Conservation (phyloP, 2,329 filamentous ascomycete genomes). For the Aspergillus viridinutans region DNA sequence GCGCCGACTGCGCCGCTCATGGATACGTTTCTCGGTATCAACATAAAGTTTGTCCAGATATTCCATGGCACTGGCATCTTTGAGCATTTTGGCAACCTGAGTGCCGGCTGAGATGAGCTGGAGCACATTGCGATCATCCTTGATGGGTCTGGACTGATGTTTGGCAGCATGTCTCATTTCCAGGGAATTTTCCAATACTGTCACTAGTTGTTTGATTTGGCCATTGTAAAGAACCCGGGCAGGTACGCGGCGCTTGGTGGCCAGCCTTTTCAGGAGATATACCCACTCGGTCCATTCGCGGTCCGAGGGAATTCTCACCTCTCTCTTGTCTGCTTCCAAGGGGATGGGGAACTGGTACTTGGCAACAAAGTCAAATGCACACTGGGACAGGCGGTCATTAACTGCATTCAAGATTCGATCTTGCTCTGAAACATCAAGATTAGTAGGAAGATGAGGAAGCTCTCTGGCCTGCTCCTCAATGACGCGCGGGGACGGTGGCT, state of each 20-base stretch:
- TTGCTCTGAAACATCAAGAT: slow-evolving; percentile 78
- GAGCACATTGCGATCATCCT: slow-evolving; percentile 83
- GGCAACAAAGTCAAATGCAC: slow-evolving; percentile 84
- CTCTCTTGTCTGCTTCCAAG: slow-evolving; percentile 74
- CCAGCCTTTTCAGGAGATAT: slow-evolving; percentile 76
- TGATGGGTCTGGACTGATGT: slow-evolving; percentile 75
- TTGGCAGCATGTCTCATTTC: slow-evolving; percentile 84
- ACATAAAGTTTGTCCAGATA: slow-evolving; percentile 77
- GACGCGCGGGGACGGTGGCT: slow-evolving; percentile 65
- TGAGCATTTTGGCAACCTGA: slow-evolving; percentile 82
- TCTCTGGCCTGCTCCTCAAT: slow-evolving; percentile 74
- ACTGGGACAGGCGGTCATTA: slow-evolving; percentile 79
- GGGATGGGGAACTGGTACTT: slow-evolving; percentile 90
- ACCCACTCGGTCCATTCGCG: slow-evolving; percentile 92
- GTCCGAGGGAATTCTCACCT: slow-evolving; percentile 68
- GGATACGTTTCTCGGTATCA: slow-evolving; percentile 73
- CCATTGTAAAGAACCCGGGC: slow-evolving; percentile 80
- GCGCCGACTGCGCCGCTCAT: slow-evolving; percentile 53
- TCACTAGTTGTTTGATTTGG: slow-evolving; percentile 88
- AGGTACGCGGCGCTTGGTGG: slow-evolving; percentile 80
- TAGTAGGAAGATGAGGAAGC: slow-evolving; percentile 75
- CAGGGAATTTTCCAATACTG: slow-evolving; percentile 79
- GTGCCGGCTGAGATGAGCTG: slow-evolving; percentile 83
- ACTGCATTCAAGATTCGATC: slow-evolving; percentile 74
- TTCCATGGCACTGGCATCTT: slow-evolving; percentile 78